Percentiles rank a stretch among this genome's conserved stretches.
Conservation (phyloP, 345 rosid genomes). For the Brassica rapa region DNA sequence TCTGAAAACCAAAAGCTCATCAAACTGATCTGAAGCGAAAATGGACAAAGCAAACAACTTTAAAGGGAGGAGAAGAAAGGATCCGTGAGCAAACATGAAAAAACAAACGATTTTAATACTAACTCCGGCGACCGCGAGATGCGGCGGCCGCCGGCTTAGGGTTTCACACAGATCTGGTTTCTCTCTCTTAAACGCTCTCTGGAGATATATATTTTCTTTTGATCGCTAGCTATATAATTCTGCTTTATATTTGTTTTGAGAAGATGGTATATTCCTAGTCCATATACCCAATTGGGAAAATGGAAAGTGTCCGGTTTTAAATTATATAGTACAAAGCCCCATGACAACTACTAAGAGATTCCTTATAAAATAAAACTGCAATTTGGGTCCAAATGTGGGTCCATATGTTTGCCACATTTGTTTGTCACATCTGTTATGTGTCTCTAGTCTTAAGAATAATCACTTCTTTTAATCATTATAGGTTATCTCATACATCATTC, state of each 20-base stretch:
- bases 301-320: constrained; percentile 36
- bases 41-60: too few relatives aligned
- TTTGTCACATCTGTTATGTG: constrained; percentile 31
- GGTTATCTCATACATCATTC: constrained; percentile 6
- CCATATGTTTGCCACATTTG: constrained; percentile 62
- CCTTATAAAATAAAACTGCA: constrained; percentile 11
- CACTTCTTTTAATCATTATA: constrained; percentile 37
- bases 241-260: constrained; percentile 13
- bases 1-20: too few relatives aligned
- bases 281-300: constrained; percentile 67
- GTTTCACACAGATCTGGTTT: too few relatives aligned
- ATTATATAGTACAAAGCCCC: constrained; percentile 28
- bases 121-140: too few relatives aligned
- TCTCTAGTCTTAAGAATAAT: constrained; percentile 37
- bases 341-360: constrained; percentile 23
- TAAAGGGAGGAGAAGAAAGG: too few relatives aligned
- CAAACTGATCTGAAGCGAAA: too few relatives aligned
- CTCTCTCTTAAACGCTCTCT: too few relatives aligned
- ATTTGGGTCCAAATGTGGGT: constrained; percentile 60
- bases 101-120: too few relatives aligned
- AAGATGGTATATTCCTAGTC: constrained; percentile 48
- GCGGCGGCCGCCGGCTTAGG: too few relatives aligned
- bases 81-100: too few relatives aligned
- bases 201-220: neutral
- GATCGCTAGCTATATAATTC: neutral